Evolutionary conservation across 768 basidiomycete genomes (phyloP), one percentile per base, ranked within the genome.

Genomic region (Lactarius sanguifluus): DNA sequence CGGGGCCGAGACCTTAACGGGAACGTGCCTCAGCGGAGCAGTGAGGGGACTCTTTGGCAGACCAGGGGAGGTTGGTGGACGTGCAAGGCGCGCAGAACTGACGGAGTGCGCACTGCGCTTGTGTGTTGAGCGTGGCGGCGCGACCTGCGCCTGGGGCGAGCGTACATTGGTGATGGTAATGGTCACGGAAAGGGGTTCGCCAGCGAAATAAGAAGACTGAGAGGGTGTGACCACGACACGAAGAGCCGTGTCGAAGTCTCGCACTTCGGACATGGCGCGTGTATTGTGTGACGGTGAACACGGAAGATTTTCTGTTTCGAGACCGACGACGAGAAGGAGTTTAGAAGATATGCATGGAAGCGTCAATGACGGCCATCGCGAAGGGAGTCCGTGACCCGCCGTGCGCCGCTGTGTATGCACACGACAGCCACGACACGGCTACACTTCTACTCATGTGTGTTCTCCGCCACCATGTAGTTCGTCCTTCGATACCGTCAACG

Each of bases 141-240:
- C 77, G 79, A 15, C 76, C 77, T 80, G 79, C 0, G 77, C 71
- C 56, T 80, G 74, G 5, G 86, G 81, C 0, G 86, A 81, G 32
- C 86, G 86, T 5, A 87, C 88, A 75, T 96, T 97, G 59, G 90
- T 89, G 76, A 97, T 94, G 0, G 91, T 90, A 70, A 98, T 87
- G 4, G 86, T 89, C 15, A 92, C 92, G 2, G 87, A 81, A 77
- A 96, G 93, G 0, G 84, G 80, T 76, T 98, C 96, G 64, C 96
- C 96, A 0, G 96, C 93, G 75, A 96, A 98, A 78, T 90, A 98
- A 0, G 94, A 92, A 0, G 92, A 90, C 68, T 94, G 90, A 0
- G 90, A 82, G 1, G 96, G 96, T 0, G 84, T 83, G 25, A 91
- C 88, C 32, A 85, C 82, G 45, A 92, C 86, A 43, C 88, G 86